These are phyloP conservation scores for Cladophialophora bantiana DNA, from an alignment of 2,329 filamentous ascomycete genomes.

Conservation along the genomic window DNA sequence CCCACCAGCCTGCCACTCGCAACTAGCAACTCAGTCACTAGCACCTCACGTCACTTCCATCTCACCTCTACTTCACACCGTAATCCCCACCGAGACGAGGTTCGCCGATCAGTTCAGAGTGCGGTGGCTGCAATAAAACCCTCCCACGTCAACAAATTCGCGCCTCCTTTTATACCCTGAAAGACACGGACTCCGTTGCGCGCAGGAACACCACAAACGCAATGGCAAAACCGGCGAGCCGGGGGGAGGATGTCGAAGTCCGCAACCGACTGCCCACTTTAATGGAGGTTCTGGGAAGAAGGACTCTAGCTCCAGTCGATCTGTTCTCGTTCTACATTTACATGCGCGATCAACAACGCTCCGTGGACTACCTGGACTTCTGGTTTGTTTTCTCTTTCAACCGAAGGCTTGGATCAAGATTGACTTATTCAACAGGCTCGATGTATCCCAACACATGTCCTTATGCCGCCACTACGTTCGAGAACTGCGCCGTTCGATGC, in stretches of 20 bases:
- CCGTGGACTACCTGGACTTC: constrained; percentile 97
- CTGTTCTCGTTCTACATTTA: constrained; percentile 99
- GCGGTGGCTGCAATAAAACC: neutral
- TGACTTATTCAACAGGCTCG: constrained; percentile 70
- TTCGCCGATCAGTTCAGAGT: neutral
- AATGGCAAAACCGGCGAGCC: constrained; percentile 29
- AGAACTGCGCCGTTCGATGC: constrained; percentile 88
- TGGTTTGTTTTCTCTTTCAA: constrained; percentile 70
- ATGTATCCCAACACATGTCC: constrained; percentile 99
- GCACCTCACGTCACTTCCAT: constrained; percentile 13
- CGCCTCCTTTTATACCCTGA: neutral
- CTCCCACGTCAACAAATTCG: neutral
- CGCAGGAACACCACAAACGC: neutral
- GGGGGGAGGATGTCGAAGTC: constrained; percentile 49
- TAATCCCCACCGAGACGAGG: neutral
- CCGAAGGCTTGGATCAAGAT: neutral
- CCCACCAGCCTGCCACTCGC: constrained; percentile 3
- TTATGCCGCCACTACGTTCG: constrained; percentile 95
- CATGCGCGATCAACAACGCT: constrained; percentile 98
- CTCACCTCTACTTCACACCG: constrained; percentile 12
- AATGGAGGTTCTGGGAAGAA: constrained; percentile 92
- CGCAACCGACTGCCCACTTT: constrained; percentile 91
- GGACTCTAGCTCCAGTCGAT: constrained; percentile 94
- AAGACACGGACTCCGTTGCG: neutral
- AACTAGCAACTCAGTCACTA: neutral